Conservation (phyloP, 129 eudicot genomes). For the Lonicera japonica region DNA sequence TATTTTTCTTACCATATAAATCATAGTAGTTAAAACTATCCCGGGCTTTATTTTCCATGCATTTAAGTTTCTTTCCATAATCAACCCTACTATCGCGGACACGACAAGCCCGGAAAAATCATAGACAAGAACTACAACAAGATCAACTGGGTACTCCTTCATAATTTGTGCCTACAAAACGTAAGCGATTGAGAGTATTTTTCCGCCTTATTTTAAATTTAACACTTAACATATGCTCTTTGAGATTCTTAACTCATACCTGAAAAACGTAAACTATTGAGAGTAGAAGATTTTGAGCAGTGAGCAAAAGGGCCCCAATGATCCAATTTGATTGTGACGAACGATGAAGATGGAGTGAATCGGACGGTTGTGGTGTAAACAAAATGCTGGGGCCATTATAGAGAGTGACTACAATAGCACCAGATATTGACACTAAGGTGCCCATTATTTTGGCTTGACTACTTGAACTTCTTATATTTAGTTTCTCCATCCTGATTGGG, state of each 20-base stretch:
- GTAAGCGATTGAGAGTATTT: background rate
- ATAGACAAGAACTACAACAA: conserved; percentile 32
- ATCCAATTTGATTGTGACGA: conserved; percentile 29
- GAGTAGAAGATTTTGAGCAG: too few relatives aligned
- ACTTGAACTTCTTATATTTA: conserved; percentile 19
- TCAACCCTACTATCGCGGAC: conserved; percentile 21
- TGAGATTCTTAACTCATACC: conserved; percentile 11
- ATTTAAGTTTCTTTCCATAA: conserved; percentile 11
- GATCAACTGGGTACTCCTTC: conserved; percentile 35
- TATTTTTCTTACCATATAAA: too few relatives aligned
- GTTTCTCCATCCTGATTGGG: conserved; percentile 25
- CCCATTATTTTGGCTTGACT: conserved; percentile 42
- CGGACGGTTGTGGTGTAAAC: background rate
- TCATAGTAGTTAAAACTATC: too few relatives aligned
- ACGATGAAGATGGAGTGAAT: background rate
- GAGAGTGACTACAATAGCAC: conserved; percentile 32
- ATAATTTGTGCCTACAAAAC: conserved; percentile 33
- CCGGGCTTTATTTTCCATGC: conserved; percentile 31
- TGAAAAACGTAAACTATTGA: conserved; percentile 15
- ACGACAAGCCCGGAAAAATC: conserved; percentile 23
- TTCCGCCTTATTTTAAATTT: too few relatives aligned
- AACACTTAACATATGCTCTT: too few relatives aligned
- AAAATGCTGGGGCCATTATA: conserved; percentile 18
- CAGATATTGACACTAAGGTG: conserved; percentile 30
- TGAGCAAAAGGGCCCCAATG: conserved; percentile 13